Evolutionary conservation across 345 rosid species (phyloP), one percentile per base, ranked within the genome.

Genomic region (Eucalyptus pauciflora): DNA sequence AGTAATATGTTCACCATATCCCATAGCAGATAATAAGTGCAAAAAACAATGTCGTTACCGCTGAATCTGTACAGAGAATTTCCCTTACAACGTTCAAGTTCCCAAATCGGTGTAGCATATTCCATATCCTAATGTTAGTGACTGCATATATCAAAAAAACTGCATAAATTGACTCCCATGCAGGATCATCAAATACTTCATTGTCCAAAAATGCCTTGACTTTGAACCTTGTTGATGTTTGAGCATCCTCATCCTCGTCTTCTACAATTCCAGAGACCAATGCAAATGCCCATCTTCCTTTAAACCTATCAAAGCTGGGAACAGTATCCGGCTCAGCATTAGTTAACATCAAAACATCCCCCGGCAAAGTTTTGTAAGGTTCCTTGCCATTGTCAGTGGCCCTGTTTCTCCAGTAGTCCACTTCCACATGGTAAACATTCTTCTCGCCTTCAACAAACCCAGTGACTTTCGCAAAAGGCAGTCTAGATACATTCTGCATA

Each of bases 351-450:
- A 90, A 33, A 64, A 90, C 49, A 50, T 90, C 92, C 25, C 92
- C 90, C 4, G 88, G 76, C 88, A 60, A 58, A 48, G 89, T 89
- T 54, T 18, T 87, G 69, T 90, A 89, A n/a, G 89, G 87, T 33
- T 87, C 89, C 52, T 90, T 86, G 64, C 85, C 90, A 50, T 29
- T 17, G 31, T 50, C 52, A 86, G 88, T 58, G 22, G 20, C 25
- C 18, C 89, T 67, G 87, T 90, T 87, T n/a, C 86, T 87, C 92
- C 92, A 90, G 81, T 11, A 14, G 67, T 67, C 90, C 54, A 89
- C 76, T n/a, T 22, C 12, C 22, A 89, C 88, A 29, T 49, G 50
- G 64, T 80, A 87, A 43, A 41, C 43, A 33, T 29, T 85, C 54
- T 46, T 76, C 86, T 51, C 5, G 49, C 86, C 29, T 60, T 18